Evolutionary conservation across 768 basidiomycete species (phyloP).

Genomic region (Agrocybe pediades): DNA sequence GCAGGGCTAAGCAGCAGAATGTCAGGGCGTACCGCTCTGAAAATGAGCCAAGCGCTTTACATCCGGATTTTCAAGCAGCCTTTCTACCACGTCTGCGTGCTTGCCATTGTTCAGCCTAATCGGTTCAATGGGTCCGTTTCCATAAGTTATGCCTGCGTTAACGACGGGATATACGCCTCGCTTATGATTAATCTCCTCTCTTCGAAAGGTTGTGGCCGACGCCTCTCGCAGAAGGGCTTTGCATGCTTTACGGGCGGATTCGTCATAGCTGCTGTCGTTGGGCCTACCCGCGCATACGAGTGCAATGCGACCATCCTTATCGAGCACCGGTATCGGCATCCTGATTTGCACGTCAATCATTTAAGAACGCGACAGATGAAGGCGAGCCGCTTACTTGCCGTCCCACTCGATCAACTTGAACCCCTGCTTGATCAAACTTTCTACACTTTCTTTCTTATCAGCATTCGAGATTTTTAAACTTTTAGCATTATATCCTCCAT

Average conservation of each 20-base stretch:
- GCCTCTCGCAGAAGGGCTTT: background rate
- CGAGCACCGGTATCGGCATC: background rate
- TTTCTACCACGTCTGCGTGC: background rate
- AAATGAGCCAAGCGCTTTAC: background rate
- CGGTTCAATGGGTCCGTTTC: background rate
- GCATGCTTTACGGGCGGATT: background rate
- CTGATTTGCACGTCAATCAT: background rate
- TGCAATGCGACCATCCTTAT: background rate
- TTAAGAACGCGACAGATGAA: background rate
- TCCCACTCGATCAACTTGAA: background rate
- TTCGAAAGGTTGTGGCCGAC: background rate
- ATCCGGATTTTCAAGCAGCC: background rate
- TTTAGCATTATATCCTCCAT: background rate
- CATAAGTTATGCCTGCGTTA: conserved; percentile 7
- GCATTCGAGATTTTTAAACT: background rate
- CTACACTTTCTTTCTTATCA: background rate
- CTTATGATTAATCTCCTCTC: background rate
- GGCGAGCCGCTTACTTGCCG: background rate
- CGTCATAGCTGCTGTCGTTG: background rate
- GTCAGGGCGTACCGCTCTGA: background rate
- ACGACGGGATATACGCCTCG: conserved; percentile 3
- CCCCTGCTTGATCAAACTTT: background rate
- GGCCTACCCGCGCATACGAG: background rate
- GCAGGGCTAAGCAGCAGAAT: background rate
- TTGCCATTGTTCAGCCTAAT: background rate